A percentile compares a stretch with the other conserved stretches of the same genome.
Evolutionary conservation across 139 green algal genomes (phyloP).

Genomic region (Tetradesmus obliquus): DNA sequence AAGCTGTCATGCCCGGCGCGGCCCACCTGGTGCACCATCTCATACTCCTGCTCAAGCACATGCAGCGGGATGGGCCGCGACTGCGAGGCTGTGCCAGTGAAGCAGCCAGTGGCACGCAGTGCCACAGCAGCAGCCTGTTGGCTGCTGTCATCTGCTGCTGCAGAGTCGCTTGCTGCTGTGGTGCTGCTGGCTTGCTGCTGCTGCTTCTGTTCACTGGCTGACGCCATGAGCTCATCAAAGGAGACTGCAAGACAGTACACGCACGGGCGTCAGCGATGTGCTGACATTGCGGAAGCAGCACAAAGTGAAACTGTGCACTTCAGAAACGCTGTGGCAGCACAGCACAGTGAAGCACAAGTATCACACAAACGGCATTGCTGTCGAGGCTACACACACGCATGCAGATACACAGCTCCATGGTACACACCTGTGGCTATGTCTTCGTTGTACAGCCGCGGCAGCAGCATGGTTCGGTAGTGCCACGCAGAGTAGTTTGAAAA

Average conservation of each 20-base stretch:
- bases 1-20: not conserved
- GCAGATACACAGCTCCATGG: not conserved
- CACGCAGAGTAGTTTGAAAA: conserved; percentile 99
- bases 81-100: conserved; percentile 31
- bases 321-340: not conserved
- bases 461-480: conserved; percentile 90
- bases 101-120: not conserved
- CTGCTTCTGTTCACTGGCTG: conserved; percentile 1
- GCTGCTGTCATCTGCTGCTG: conserved; percentile 11
- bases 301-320: not conserved
- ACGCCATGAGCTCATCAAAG: conserved; percentile 46
- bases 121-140: not conserved
- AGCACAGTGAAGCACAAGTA: not conserved
- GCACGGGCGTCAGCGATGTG: not conserved
- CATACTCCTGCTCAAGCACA: conserved; percentile 89
- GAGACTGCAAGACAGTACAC: conserved; percentile 18
- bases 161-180: not conserved
- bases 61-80: conserved; percentile 59
- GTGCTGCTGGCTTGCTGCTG: conserved; percentile 19
- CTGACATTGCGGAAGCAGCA: not conserved
- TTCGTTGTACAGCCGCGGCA: conserved; percentile 59
- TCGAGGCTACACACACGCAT: not conserved
- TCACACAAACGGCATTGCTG: not conserved
- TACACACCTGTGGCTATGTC: not conserved
- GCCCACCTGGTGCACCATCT: conserved; percentile 86